A percentile compares a stretch with the other conserved stretches of the same genome.
These are phyloP conservation scores for Diaporthe citrichinensis DNA, from an alignment of 2,329 filamentous ascomycete species.

Conservation along the genomic window DNA sequence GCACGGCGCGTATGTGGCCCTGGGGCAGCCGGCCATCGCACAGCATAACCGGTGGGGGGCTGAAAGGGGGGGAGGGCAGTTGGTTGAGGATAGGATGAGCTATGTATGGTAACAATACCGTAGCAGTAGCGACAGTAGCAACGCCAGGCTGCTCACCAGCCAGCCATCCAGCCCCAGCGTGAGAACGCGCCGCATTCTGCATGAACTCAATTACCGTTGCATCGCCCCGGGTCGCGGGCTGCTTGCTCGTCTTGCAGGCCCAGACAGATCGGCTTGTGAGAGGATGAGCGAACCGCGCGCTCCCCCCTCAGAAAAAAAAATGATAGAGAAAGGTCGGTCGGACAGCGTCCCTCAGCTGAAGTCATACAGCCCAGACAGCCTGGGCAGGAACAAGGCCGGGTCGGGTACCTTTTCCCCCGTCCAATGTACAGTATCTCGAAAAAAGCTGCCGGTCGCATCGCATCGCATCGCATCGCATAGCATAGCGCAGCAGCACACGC, in stretches of 20 bases:
- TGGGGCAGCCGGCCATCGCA: constrained; percentile 22
- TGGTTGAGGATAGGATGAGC: not conserved
- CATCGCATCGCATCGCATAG: constrained; percentile 32
- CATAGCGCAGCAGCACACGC: constrained; percentile 8
- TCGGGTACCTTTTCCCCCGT: constrained; percentile 3
- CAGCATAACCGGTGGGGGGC: constrained; percentile 11
- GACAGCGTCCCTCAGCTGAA: constrained; percentile 1
- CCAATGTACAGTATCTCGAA: not conserved
- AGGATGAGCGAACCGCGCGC: constrained; percentile 5
- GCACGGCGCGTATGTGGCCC: constrained; percentile 12
- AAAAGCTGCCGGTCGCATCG: constrained; percentile 31
- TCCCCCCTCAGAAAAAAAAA: not conserved
- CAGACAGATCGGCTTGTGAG: not conserved
- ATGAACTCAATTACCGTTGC: constrained; percentile 38
- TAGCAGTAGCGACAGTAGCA: not conserved
- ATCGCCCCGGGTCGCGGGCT: constrained; percentile 29
- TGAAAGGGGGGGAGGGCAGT: not conserved
- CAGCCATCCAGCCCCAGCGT: constrained; percentile 9
- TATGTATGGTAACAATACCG: constrained; percentile 15
- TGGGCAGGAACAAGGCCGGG: not conserved
- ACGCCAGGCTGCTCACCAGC: not conserved
- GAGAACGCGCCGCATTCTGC: constrained; percentile 26
- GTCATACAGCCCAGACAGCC: constrained; percentile 22
- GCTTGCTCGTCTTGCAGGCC: not conserved
- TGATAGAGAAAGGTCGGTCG: not conserved